Conservation (phyloP, 441 rosid genomes). For the Croton setiger region DNA sequence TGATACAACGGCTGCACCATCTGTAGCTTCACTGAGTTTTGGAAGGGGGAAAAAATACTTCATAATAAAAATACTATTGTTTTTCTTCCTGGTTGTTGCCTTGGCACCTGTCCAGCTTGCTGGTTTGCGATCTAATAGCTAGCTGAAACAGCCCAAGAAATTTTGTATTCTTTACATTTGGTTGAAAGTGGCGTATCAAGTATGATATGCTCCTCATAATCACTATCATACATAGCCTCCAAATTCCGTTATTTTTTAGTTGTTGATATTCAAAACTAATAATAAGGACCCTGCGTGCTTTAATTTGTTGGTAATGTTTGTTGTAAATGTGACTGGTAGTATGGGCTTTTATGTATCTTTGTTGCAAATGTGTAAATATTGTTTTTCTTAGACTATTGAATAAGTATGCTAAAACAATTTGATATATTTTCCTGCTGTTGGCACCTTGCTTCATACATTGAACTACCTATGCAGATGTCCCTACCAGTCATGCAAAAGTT, state of each 20-base stretch:
- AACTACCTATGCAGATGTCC: slow-evolving; percentile 69
- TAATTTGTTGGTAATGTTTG: not conserved
- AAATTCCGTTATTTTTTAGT: not conserved
- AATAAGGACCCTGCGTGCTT: not conserved
- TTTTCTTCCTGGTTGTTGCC: no score
- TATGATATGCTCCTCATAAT: not conserved
- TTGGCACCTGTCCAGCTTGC: not conserved
- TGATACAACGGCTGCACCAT: no score
- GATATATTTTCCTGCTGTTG: slow-evolving; percentile 9
- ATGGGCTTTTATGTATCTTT: slow-evolving; percentile 3
- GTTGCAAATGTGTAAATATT: not conserved
- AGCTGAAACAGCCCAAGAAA: not conserved
- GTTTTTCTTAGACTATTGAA: not conserved
- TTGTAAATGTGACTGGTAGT: slow-evolving; percentile 5
- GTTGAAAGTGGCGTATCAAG: not conserved
- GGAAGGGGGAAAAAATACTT: no score
- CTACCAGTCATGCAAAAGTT: slow-evolving; percentile 88
- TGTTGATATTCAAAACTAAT: not conserved
- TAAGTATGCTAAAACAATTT: not conserved
- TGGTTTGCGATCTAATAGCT: not conserved
- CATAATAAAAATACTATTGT: no score
- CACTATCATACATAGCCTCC: not conserved
- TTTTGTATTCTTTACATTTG: not conserved
- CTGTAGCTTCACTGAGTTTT: no score
- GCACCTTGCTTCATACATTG: slow-evolving; percentile 14